Percentiles rank a stretch among this genome's conserved stretches.
phyloP scores from a whole-genome alignment of 306 rosid genomes.

The Rosa chinensis region DNA sequence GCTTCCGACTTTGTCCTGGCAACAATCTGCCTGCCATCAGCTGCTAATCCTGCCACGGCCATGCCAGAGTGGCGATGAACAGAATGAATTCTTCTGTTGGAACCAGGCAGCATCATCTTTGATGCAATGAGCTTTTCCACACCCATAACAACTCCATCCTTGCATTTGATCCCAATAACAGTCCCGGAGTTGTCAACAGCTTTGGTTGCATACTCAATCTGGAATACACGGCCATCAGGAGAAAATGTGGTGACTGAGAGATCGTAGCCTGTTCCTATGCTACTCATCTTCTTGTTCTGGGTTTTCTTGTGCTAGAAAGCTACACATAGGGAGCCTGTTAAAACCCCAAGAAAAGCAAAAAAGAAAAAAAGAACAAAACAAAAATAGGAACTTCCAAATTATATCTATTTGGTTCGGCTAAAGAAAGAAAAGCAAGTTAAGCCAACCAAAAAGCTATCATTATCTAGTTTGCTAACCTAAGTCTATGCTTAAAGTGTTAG shows the following conservation, averaged over 20 bases:
- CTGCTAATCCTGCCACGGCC: conserved; percentile 85
- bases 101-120: conserved; percentile 97
- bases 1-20: conserved; percentile 84
- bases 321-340: background rate
- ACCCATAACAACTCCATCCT: conserved; percentile 93
- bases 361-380: background rate
- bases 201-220: conserved; percentile 97
- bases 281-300: conserved; percentile 52
- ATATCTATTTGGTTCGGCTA: background rate
- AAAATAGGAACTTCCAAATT: background rate
- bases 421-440: background rate
- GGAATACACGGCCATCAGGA: conserved; percentile 97
- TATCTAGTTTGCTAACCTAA: background rate
- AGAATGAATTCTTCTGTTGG: conserved; percentile 91
- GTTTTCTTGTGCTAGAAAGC: conserved; percentile 13
- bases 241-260: conserved; percentile 98
- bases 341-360: background rate
- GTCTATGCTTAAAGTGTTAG: background rate
- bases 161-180: conserved; percentile 96
- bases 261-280: conserved; percentile 98
- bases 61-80: conserved; percentile 94
- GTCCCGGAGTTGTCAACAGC: conserved; percentile 99
- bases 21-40: conserved; percentile 65
- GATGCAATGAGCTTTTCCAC: conserved; percentile 96
- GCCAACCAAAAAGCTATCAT: background rate